Evolutionary conservation across 176 grass and related monocot genomes (phyloP).

Genomic region (Typha latifolia): DNA sequence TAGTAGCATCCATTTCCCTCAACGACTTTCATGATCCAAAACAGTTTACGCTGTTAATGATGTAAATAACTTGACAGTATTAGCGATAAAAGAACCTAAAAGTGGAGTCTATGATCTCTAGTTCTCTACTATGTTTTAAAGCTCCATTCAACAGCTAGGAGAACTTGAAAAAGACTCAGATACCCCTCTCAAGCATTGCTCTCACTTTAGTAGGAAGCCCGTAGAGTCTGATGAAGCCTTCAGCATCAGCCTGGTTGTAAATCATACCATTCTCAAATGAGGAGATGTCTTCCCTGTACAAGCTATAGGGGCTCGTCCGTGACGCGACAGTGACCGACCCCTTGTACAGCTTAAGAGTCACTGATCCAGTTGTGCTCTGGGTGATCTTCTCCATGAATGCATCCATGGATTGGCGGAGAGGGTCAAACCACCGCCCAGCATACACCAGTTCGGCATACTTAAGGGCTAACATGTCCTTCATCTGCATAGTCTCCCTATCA

Average conservation of each 20-base stretch:
- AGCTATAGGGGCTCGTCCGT: slow-evolving; percentile 58
- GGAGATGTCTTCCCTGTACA: slow-evolving; percentile 89
- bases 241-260: slow-evolving; percentile 74
- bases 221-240: slow-evolving; percentile 79
- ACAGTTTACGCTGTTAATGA: too few species aligned
- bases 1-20: too few species aligned
- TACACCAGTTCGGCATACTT: slow-evolving; percentile 89
- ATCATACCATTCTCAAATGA: slow-evolving; percentile 85
- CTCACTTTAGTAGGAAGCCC: slow-evolving; percentile 66
- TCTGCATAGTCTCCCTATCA: slow-evolving; percentile 66
- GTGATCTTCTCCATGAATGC: slow-evolving; percentile 66
- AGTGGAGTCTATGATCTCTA: not conserved
- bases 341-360: slow-evolving; percentile 87
- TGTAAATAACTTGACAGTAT: too few species aligned
- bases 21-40: too few species aligned
- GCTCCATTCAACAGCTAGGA: not conserved
- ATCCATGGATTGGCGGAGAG: slow-evolving; percentile 52
- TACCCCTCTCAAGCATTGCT: slow-evolving; percentile 62
- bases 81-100: too few species aligned
- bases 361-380: slow-evolving; percentile 40
- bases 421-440: slow-evolving; percentile 75
- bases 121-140: not conserved
- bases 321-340: slow-evolving; percentile 42
- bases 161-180: slow-evolving; percentile 17
- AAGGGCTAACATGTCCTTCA: slow-evolving; percentile 63